A percentile compares a stretch with the other conserved stretches of the same genome.
These are phyloP conservation scores for Pseudoperonospora humuli DNA, from an alignment of 352 stramenopile species.

Conservation along the genomic window DNA sequence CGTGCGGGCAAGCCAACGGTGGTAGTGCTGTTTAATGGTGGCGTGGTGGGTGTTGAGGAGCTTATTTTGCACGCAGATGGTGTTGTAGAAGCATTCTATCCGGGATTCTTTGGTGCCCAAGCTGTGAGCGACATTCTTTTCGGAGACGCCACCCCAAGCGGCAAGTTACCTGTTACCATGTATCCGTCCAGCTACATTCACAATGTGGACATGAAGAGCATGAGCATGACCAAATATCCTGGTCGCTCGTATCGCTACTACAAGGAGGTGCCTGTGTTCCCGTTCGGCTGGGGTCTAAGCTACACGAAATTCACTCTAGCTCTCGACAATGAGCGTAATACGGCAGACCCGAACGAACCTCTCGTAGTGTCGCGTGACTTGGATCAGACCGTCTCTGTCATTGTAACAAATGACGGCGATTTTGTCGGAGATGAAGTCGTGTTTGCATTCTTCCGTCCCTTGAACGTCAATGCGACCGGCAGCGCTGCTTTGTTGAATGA, in stretches of 20 bases:
- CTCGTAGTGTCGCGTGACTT: constrained; percentile 29
- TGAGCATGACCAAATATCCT: constrained; percentile 86
- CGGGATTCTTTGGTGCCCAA: constrained; percentile 70
- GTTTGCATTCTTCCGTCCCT: constrained; percentile 66
- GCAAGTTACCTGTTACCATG: constrained; percentile 84
- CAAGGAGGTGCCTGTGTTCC: constrained; percentile 81
- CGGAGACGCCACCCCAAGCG: constrained; percentile 67
- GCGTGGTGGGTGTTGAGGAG: constrained; percentile 70
- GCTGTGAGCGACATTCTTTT: constrained; percentile 82
- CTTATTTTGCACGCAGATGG: constrained; percentile 54
- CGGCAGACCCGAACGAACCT: constrained; percentile 4
- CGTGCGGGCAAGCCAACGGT: constrained; percentile 54
- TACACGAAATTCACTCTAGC: constrained; percentile 81
- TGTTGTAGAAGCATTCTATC: constrained; percentile 78
- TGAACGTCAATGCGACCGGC: constrained; percentile 49
- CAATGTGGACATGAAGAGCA: constrained; percentile 74
- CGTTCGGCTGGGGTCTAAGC: constrained; percentile 86
- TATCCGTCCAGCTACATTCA: constrained; percentile 76
- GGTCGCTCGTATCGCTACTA: constrained; percentile 90
- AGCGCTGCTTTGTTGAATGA: constrained; percentile 58
- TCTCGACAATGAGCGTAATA: constrained; percentile 2
- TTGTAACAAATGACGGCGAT: constrained; percentile 51
- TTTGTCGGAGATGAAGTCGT: constrained; percentile 63
- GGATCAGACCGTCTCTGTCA: constrained; percentile 39
- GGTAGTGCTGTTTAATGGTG: constrained; percentile 85